A percentile compares a stretch with the other conserved stretches of the same genome.
Conservation (phyloP, 805 yeast species). For the Kluyveromyces dobzhanskii region DNA sequence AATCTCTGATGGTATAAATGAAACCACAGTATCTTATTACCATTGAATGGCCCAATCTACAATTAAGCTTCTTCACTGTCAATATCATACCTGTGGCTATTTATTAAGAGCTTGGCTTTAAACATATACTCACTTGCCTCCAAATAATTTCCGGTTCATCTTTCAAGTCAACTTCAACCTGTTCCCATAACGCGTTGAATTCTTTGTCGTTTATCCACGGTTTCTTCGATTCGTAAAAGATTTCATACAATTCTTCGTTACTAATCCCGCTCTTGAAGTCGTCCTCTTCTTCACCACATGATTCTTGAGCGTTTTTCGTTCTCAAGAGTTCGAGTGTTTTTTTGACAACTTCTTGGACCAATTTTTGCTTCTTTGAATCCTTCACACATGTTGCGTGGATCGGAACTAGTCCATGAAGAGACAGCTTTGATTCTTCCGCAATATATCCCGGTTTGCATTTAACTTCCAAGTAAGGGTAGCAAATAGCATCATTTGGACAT, state of each 20-base stretch:
- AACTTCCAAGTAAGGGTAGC: conserved; percentile 50
- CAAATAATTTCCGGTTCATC: conserved; percentile 63
- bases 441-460: conserved; percentile 68
- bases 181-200: conserved; percentile 66
- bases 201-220: conserved; percentile 42
- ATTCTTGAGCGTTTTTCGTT: conserved; percentile 53
- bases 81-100: too few species aligned
- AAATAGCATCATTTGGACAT: conserved; percentile 78
- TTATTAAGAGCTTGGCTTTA: not conserved
- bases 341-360: conserved; percentile 54
- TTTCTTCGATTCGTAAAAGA: conserved; percentile 34
- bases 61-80: too few species aligned
- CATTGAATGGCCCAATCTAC: too few species aligned
- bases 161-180: conserved; percentile 52
- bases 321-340: conserved; percentile 61
- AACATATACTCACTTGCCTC: conserved; percentile 54
- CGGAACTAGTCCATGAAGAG: conserved; percentile 49
- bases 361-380: conserved; percentile 63
- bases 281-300: conserved; percentile 48
- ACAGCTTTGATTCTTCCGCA: conserved; percentile 27
- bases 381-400: conserved; percentile 59
- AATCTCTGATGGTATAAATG: too few species aligned
- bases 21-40: too few species aligned
- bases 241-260: conserved; percentile 42
- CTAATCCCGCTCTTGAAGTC: conserved; percentile 44